Conservation (phyloP, 139 green algal species). For the Coccomyxa sp. region DNA sequence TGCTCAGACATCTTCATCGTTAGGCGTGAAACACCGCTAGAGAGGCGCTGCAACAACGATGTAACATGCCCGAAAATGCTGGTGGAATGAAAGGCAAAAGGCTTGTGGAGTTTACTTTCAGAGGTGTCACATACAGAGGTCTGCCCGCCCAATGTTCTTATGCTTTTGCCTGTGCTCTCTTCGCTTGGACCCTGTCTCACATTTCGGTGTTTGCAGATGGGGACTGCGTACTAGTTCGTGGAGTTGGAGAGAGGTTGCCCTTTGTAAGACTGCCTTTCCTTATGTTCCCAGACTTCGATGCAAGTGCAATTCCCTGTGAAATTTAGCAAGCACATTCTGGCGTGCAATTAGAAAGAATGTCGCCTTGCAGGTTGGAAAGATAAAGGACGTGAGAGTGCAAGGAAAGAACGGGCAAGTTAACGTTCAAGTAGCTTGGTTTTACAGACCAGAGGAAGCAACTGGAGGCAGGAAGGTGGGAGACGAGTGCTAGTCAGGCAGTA, state of each 20-base stretch:
- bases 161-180: neutral
- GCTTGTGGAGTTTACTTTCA: constrained; percentile 5
- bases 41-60: no score
- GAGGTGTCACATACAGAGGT: constrained; percentile 12
- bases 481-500: no score
- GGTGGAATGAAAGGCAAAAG: neutral
- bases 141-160: neutral
- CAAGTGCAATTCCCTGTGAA: neutral
- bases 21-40: no score
- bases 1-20: no score
- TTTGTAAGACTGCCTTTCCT: constrained; percentile 16
- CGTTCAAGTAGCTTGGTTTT: constrained; percentile 70
- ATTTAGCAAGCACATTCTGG: neutral
- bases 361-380: constrained; percentile 18
- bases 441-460: constrained; percentile 70
- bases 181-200: neutral
- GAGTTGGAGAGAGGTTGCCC: constrained; percentile 11
- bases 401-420: neutral
- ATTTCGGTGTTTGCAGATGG: constrained; percentile 13
- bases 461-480: constrained; percentile 58
- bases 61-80: no score
- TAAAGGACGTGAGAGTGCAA: constrained; percentile 6
- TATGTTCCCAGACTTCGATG: neutral
- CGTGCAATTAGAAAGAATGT: neutral
- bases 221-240: constrained; percentile 29